Conservation (phyloP, 257 asterid genomes). For the Thymus quinquecostatus region DNA sequence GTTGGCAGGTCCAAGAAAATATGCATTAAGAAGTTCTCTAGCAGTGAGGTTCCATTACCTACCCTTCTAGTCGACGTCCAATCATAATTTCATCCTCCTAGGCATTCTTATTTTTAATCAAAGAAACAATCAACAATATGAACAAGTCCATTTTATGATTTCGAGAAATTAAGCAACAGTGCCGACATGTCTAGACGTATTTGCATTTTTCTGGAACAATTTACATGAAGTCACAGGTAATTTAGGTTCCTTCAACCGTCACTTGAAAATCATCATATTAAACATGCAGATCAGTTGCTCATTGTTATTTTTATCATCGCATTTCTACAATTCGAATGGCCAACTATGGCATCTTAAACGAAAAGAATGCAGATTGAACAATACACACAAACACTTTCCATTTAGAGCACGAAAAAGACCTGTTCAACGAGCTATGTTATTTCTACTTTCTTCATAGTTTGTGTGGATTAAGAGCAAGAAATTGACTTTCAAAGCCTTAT, state of each 20-base stretch:
- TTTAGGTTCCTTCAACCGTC: slow-evolving; percentile 4
- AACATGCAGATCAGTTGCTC: background rate
- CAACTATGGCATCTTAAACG: background rate
- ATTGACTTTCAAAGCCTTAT: background rate
- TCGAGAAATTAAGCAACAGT: background rate
- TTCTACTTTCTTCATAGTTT: background rate
- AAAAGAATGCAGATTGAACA: background rate
- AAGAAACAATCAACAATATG: background rate
- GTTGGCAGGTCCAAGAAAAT: slow-evolving; percentile 6
- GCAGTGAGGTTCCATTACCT: slow-evolving; percentile 1
- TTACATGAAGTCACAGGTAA: background rate
- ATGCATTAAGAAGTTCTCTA: slow-evolving; percentile 9
- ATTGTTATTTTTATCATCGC: background rate
- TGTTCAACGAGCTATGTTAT: slow-evolving; percentile 2
- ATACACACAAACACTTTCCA: background rate
- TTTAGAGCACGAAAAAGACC: slow-evolving; percentile 10
- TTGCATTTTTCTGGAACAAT: background rate
- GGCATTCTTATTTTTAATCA: background rate
- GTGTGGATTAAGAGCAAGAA: background rate
- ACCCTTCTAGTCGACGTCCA: slow-evolving; percentile 10
- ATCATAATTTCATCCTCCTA: slow-evolving; percentile 1
- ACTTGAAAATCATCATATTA: background rate
- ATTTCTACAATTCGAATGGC: background rate
- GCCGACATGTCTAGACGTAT: background rate
- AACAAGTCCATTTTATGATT: background rate